Conservation (phyloP, 129 eudicot genomes). For the Smallanthus sonchifolius region DNA sequence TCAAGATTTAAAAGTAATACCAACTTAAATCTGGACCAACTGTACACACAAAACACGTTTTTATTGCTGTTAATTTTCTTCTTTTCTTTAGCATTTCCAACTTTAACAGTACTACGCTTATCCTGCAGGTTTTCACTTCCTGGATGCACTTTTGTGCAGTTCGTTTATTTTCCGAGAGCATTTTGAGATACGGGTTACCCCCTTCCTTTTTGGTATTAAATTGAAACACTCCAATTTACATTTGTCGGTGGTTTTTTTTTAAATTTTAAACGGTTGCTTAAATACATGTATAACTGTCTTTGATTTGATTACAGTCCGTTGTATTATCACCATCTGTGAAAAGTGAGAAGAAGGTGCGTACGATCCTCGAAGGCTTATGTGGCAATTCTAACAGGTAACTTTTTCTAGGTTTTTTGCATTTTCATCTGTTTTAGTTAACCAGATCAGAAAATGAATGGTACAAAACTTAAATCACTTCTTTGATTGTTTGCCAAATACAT, state of each 20-base stretch:
- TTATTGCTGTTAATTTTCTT: neutral
- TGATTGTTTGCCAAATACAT: neutral
- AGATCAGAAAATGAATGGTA: neutral
- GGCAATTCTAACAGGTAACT: slow-evolving; percentile 68
- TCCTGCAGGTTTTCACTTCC: slow-evolving; percentile 81
- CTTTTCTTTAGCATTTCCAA: neutral
- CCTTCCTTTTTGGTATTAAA: slow-evolving; percentile 75
- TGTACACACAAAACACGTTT: neutral
- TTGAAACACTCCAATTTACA: neutral
- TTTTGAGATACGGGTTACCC: slow-evolving; percentile 87
- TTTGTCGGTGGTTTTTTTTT: neutral
- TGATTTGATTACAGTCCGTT: slow-evolving; percentile 57
- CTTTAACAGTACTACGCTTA: neutral
- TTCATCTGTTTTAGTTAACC: neutral
- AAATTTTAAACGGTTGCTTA: too few species aligned
- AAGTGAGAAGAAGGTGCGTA: slow-evolving; percentile 92
- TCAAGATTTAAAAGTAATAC: neutral
- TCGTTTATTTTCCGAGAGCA: slow-evolving; percentile 79
- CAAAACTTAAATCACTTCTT: neutral
- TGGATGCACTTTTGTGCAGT: slow-evolving; percentile 99
- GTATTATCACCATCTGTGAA: slow-evolving; percentile 76
- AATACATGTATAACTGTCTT: neutral
- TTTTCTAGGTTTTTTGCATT: neutral
- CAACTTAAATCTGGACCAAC: neutral
- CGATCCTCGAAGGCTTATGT: slow-evolving; percentile 68